A percentile compares a stretch with the other conserved stretches of the same genome.
These are phyloP conservation scores for Trametes villosa DNA, from an alignment of 768 basidiomycete species.

Conservation along the genomic window DNA sequence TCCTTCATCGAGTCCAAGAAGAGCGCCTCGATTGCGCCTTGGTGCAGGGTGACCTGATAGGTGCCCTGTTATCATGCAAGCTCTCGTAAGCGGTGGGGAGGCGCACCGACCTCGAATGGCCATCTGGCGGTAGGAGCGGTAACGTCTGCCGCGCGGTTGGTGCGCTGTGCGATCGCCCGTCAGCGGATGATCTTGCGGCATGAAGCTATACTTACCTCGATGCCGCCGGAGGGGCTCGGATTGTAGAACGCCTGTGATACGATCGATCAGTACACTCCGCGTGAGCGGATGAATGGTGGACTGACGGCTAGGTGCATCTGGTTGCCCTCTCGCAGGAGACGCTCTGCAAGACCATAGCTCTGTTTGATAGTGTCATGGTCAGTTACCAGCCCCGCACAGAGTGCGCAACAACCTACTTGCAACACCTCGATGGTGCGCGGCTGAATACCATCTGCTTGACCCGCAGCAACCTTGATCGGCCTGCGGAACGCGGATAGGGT, in stretches of 20 bases:
- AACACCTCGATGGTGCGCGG: slow-evolving; percentile 59
- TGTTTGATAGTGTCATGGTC: slow-evolving; percentile 29
- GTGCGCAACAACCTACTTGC: slow-evolving; percentile 35
- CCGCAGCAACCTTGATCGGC: slow-evolving; percentile 45
- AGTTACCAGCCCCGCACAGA: too few relatives aligned
- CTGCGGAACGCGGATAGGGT: slow-evolving; percentile 29
- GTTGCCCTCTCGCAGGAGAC: slow-evolving; percentile 64
- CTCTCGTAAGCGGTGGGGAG: not conserved
- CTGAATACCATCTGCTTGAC: slow-evolving; percentile 63
- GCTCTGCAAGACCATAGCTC: slow-evolving; percentile 80
- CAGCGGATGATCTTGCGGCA: not conserved
- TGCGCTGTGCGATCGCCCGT: slow-evolving; percentile 46
- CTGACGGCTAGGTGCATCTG: slow-evolving; percentile 74
- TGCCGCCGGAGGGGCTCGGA: slow-evolving; percentile 61
- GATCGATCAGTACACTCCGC: not conserved
- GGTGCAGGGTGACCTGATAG: slow-evolving; percentile 62
- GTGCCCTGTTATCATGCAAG: not conserved
- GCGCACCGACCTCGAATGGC: slow-evolving; percentile 64
- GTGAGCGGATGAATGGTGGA: not conserved
- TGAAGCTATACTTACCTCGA: slow-evolving; percentile 49
- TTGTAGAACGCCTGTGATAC: slow-evolving; percentile 72
- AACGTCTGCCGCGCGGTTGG: slow-evolving; percentile 65
- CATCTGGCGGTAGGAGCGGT: slow-evolving; percentile 68
- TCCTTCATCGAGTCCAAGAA: slow-evolving; percentile 60
- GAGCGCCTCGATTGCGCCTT: slow-evolving; percentile 65